These are phyloP conservation scores for Hypoxylon fuscum DNA, from an alignment of 495 filamentous ascomycete species.

Conservation along the genomic window DNA sequence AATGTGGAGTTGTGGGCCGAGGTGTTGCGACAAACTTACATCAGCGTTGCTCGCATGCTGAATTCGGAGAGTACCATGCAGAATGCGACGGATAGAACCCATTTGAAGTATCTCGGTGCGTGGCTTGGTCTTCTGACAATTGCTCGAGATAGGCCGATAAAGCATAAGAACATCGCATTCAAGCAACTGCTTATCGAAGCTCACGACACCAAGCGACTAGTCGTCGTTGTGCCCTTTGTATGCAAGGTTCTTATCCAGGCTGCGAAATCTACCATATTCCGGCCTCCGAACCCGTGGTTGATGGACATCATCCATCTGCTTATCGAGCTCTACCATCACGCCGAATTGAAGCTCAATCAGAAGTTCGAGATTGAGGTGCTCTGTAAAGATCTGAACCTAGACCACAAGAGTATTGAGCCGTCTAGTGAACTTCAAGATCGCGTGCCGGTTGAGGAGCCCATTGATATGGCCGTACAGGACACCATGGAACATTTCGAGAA, in stretches of 20 bases:
- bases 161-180: slow-evolving; percentile 96
- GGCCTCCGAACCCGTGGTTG: slow-evolving; percentile 94
- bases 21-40: slow-evolving; percentile 91
- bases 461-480: slow-evolving; percentile 55
- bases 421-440: slow-evolving; percentile 81
- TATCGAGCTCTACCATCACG: slow-evolving; percentile 89
- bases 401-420: slow-evolving; percentile 86
- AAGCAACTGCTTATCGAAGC: slow-evolving; percentile 93
- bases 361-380: slow-evolving; percentile 99
- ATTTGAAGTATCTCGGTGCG: slow-evolving; percentile 88
- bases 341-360: slow-evolving; percentile 92
- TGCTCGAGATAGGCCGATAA: slow-evolving; percentile 93
- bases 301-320: slow-evolving; percentile 92
- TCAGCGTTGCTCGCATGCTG: slow-evolving; percentile 81
- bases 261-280: slow-evolving; percentile 86
- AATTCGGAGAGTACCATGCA: slow-evolving; percentile 87
- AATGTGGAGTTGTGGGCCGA: slow-evolving; percentile 83
- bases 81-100: slow-evolving; percentile 79
- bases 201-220: slow-evolving; percentile 85
- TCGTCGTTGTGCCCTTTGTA: slow-evolving; percentile 93
- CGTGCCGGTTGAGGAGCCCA: slow-evolving; percentile 69
- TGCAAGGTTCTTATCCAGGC: slow-evolving; percentile 92
- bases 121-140: slow-evolving; percentile 96
- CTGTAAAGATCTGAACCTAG: slow-evolving; percentile 87
- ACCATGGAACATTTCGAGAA: slow-evolving; percentile 78